Evolutionary conservation across 768 basidiomycete species (phyloP), one percentile per base, ranked within the genome.

Genomic region (Suillus brevipes): DNA sequence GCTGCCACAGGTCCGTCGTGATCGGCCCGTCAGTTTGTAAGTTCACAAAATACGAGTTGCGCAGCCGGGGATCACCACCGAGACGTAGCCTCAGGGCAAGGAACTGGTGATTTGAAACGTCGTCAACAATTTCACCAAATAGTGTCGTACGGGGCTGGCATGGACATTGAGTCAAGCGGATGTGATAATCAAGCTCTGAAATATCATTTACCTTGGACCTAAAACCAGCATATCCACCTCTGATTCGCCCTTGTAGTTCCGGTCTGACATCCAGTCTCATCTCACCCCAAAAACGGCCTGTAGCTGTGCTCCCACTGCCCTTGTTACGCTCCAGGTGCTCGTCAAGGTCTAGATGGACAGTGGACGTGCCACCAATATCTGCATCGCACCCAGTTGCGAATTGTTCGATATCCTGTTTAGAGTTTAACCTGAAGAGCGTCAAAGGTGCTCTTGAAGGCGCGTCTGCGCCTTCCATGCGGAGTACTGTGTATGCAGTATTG

Each of bases 1-100:
- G 95, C 73, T 97, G 97, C 89, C 92, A 99, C n/a, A 99, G 80
- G 74, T 97, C 94, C 43, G 88, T 90, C 59, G 87, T 84, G 58
- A 92, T 82, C 52, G 87, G 83, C 1, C 92, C 91, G 60, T 94
- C 91, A 3, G 95, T 97, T 75, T 97, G 95, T 55, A 98, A 79
- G 77, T 99, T 98, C 57, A 94, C 90, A 69, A 91, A 96, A 81
- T 95, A 98, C n/a, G 92, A 89, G 68, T 87, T 87, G 67, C 88
- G 86, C 49, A 91, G 91, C 47, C 85, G 82, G 25, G 88, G 87
- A 67, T 93, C 87, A 3, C 95, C 96, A 31, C 84, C 84, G 65
- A 89, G 85, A 18, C 92, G 88, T 13, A 97, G 78, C 5, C 92
- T 89, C 60, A 99, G 79, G 2, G 89, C 88, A 34, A 99, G 82